A percentile compares a stretch with the other conserved stretches of the same genome.
phyloP scores from a whole-genome alignment of 495 filamentous ascomycete genomes.

The Niebla homalea region DNA sequence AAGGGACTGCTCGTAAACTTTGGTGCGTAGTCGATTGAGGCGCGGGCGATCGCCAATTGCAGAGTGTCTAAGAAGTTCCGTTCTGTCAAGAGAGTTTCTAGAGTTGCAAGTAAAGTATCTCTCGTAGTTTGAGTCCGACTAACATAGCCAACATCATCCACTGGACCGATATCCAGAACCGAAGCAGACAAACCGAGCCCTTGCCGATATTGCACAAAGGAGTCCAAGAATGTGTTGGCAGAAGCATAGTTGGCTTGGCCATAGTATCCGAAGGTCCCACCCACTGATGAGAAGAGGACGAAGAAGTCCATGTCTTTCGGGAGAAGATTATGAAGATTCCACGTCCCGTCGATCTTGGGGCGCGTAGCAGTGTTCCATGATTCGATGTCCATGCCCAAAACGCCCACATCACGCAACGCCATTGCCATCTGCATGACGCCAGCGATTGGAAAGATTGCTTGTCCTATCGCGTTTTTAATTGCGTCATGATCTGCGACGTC shows the following conservation, averaged over 20 bases:
- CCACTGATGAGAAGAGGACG: conserved; percentile 20
- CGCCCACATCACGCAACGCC: conserved; percentile 7
- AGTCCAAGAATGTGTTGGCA: conserved; percentile 18
- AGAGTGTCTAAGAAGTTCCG: conserved; percentile 8
- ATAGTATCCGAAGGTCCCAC: conserved; percentile 12
- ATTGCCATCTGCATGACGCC: conserved; percentile 28
- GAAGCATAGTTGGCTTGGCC: conserved; percentile 20
- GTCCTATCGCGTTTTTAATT: conserved; percentile 18
- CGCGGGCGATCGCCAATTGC: conserved; percentile 6
- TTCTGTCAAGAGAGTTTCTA: conserved; percentile 2
- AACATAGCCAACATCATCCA: conserved; percentile 41
- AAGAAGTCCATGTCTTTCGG: conserved; percentile 21
- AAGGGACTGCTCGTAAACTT: not conserved
- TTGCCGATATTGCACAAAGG: conserved; percentile 17
- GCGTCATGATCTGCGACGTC: conserved; percentile 20
- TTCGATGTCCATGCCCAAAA: conserved; percentile 21
- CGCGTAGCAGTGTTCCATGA: conserved; percentile 19
- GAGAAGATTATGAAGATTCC: conserved; percentile 12
- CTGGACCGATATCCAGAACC: conserved; percentile 41
- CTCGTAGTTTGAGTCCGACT: conserved; percentile 23
- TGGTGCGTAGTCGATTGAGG: not conserved
- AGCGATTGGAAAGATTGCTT: conserved; percentile 21
- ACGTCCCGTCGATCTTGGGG: conserved; percentile 15
- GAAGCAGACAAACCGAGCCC: conserved; percentile 18
- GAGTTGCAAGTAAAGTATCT: conserved; percentile 14